phyloP scores from a whole-genome alignment of 2,329 filamentous ascomycete species.

The Colletotrichum falcatum region DNA sequence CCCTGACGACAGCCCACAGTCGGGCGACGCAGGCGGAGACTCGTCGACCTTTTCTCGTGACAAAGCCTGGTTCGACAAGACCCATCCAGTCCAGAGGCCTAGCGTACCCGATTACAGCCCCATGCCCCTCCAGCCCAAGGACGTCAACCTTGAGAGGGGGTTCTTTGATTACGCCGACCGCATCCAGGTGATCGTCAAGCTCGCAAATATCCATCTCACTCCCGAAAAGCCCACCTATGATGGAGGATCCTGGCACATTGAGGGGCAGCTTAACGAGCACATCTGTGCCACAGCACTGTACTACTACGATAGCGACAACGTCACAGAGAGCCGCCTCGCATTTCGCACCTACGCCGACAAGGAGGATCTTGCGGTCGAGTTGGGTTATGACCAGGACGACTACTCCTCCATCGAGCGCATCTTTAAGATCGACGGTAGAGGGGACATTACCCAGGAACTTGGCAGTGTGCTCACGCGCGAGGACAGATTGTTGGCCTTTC shows the following conservation, averaged over 20 bases:
- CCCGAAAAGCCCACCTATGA: conserved; percentile 67
- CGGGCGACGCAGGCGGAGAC: too few relatives aligned
- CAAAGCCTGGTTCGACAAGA: conserved; percentile 46
- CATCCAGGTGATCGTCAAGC: conserved; percentile 73
- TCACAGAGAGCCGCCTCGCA: conserved; percentile 62
- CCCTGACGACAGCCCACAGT: too few relatives aligned
- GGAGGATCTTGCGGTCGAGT: conserved; percentile 45
- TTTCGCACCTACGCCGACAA: conserved; percentile 59
- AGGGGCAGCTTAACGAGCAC: conserved; percentile 70
- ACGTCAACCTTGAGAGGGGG: conserved; percentile 45
- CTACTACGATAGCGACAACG: conserved; percentile 71
- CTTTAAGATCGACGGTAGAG: conserved; percentile 49
- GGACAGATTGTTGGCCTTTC: conserved; percentile 66
- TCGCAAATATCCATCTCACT: conserved; percentile 70
- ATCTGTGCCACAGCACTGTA: conserved; percentile 73
- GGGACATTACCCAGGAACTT: conserved; percentile 53
- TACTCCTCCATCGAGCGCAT: conserved; percentile 49
- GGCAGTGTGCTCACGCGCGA: conserved; percentile 60
- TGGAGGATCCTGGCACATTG: conserved; percentile 67
- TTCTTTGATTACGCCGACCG: conserved; percentile 49
- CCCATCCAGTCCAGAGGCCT: conserved; percentile 44
- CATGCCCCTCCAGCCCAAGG: conserved; percentile 22
- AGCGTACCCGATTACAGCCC: conserved; percentile 2
- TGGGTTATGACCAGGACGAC: conserved; percentile 51
- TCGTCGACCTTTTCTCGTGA: conserved; percentile 38